These are phyloP conservation scores for Candida maris DNA, from an alignment of 805 yeast genomes.

Conservation along the genomic window DNA sequence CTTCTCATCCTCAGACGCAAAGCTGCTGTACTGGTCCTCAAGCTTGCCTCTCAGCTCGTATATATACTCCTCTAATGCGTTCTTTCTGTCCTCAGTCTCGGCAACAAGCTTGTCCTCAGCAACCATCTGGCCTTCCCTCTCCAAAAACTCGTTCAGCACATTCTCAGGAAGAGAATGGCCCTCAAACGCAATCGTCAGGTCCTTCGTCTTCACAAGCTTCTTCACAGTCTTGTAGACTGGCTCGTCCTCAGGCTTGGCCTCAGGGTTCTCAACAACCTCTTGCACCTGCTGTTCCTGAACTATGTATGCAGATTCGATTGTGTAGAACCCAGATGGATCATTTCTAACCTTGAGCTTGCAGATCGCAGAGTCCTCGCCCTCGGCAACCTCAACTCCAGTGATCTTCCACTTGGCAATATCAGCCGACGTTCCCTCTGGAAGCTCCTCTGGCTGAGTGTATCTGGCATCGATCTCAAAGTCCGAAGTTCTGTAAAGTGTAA, in stretches of 20 bases:
- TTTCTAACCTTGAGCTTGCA: slow-evolving; percentile 93
- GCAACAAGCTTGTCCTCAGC: slow-evolving; percentile 94
- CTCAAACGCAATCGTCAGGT: slow-evolving; percentile 56
- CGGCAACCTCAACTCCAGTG: slow-evolving; percentile 77
- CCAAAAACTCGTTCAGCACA: slow-evolving; percentile 59
- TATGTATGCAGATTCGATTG: slow-evolving; percentile 90
- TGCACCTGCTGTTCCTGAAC: slow-evolving; percentile 87
- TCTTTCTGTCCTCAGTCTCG: slow-evolving; percentile 98
- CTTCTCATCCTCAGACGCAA: slow-evolving; percentile 91
- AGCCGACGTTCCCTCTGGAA: slow-evolving; percentile 66
- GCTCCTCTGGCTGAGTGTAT: slow-evolving; percentile 69
- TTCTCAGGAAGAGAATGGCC: slow-evolving; percentile 60
- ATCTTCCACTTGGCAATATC: slow-evolving; percentile 81
- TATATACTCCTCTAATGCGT: slow-evolving; percentile 96
- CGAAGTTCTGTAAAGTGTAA: slow-evolving; percentile 86
- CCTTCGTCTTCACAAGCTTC: slow-evolving; percentile 89
- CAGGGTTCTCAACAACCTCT: slow-evolving; percentile 73
- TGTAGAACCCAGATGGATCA: slow-evolving; percentile 94
- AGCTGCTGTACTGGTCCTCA: slow-evolving; percentile 84
- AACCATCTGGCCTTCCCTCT: slow-evolving; percentile 79
- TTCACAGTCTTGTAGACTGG: slow-evolving; percentile 87
- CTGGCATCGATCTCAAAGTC: slow-evolving; percentile 85
- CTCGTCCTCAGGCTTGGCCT: slow-evolving; percentile 59
- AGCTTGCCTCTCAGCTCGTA: slow-evolving; percentile 96
- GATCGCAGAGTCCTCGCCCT: slow-evolving; percentile 73